phyloP scores from a whole-genome alignment of 1,139 yeast genomes.

The Saccharomyces pastorianus region DNA sequence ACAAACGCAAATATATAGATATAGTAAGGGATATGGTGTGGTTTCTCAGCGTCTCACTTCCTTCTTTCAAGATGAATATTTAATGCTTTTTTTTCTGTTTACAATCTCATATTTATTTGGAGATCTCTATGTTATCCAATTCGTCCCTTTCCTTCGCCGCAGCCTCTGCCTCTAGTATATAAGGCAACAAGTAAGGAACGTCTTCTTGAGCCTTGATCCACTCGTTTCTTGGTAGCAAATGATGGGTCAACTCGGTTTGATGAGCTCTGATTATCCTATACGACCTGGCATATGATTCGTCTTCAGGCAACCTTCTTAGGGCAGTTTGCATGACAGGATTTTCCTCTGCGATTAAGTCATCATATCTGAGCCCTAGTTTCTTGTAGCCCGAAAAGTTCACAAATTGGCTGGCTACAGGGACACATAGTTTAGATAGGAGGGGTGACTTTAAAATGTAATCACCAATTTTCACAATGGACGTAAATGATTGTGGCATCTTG shows the following conservation, averaged over 20 bases:
- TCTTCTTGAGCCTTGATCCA: slow-evolving; percentile 79
- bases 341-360: slow-evolving; percentile 85
- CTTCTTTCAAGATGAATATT: neutral
- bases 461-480: slow-evolving; percentile 74
- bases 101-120: neutral
- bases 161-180: slow-evolving; percentile 88
- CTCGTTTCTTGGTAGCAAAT: slow-evolving; percentile 73
- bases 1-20: neutral
- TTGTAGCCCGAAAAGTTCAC: slow-evolving; percentile 80
- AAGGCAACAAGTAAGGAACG: slow-evolving; percentile 76
- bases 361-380: slow-evolving; percentile 81
- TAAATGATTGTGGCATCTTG: slow-evolving; percentile 44
- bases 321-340: slow-evolving; percentile 82
- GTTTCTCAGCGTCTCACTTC: neutral
- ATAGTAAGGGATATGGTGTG: neutral
- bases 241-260: slow-evolving; percentile 79
- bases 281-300: slow-evolving; percentile 81
- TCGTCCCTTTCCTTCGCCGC: slow-evolving; percentile 82
- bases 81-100: neutral
- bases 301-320: slow-evolving; percentile 73
- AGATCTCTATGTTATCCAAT: slow-evolving; percentile 59
- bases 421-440: slow-evolving; percentile 59
- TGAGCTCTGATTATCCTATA: slow-evolving; percentile 88
- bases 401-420: slow-evolving; percentile 74
- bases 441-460: slow-evolving; percentile 80